Evolutionary conservation across 148 eudicot genomes (phyloP), one percentile per base, ranked within the genome.

Genomic region (Camellia sinensis): DNA sequence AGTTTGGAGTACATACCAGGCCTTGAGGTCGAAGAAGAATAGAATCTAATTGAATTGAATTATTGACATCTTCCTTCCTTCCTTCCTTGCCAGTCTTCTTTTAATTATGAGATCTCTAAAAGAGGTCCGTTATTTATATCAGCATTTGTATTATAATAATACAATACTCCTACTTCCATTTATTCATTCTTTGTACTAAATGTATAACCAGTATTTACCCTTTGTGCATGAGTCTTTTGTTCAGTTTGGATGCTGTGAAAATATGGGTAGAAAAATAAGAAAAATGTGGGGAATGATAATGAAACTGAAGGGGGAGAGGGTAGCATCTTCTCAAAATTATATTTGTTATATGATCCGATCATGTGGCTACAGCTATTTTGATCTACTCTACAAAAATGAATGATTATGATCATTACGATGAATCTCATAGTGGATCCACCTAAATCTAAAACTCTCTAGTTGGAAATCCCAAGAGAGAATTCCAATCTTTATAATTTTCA

Each of bases 1-100:
- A 96, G 95, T 79, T 89, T 96, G 90, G 92, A 90, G 83, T 96
- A 90, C 88, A 87, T 96, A 65, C 99, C 99, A 17, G 99, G 99
- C 43, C 91, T 96, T 63, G 99, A 93, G 66, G 54, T 57, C 0
- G 99, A 96, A 5, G 98, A 93, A 78, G 91, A 89, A 83, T 86
- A 85, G 84, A 10, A 61, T 40, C 2, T 12, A 19, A 11, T 29
- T 29, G 37, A 29, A 29, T 29, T 29, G 37, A 29, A 29, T 29
- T 29, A 29, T 29, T 29, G 37, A 29, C 1, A 29, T 71, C 0
- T 48, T 8, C 19, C 9, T 40, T 1, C 19, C 8, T 6, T 8
- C 2, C 6, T n/a, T 46, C 19, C 4, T 2, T 41, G 46, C 46
- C 0, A 14, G 44, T 22, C 44, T 29, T 13, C 15, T 29, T 29